Evolutionary conservation across 257 asterid genomes (phyloP).

Genomic region (Gentiana macrophylla): DNA sequence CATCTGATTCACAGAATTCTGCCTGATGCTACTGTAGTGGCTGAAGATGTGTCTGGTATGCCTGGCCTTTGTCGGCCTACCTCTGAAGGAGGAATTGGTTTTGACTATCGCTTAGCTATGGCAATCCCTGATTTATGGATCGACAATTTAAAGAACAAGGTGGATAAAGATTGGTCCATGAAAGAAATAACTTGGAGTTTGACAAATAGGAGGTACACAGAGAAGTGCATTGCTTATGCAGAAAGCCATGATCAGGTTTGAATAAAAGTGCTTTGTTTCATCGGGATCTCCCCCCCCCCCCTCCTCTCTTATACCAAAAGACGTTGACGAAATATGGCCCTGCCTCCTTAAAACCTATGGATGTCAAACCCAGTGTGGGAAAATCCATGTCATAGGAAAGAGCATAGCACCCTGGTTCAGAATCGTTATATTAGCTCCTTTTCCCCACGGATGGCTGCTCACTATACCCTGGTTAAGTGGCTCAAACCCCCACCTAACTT

Average conservation of each 20-base stretch:
- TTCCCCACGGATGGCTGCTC: too few relatives aligned
- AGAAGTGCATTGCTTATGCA: conserved; percentile 92
- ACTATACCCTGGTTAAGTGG: too few relatives aligned
- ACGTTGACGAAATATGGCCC: too few relatives aligned
- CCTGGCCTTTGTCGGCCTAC: conserved; percentile 86
- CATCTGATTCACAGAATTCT: conserved; percentile 59
- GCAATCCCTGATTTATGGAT: conserved; percentile 98
- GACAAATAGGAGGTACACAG: conserved; percentile 88
- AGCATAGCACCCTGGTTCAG: too few relatives aligned
- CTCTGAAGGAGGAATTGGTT: conserved; percentile 88
- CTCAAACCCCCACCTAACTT: too few relatives aligned
- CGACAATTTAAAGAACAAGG: conserved; percentile 71
- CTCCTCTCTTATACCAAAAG: too few relatives aligned
- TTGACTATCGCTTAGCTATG: conserved; percentile 95
- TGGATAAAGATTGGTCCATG: conserved; percentile 83
- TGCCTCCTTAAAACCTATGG: too few relatives aligned
- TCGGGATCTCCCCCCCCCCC: too few relatives aligned
- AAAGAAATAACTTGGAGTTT: conserved; percentile 60
- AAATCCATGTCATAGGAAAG: too few relatives aligned
- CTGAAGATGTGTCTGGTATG: conserved; percentile 98
- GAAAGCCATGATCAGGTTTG: conserved; percentile 98
- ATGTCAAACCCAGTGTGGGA: too few relatives aligned
- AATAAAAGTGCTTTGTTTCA: too few relatives aligned
- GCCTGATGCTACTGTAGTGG: conserved; percentile 83
- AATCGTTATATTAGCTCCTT: too few relatives aligned